Base-by-base conservation (phyloP, 441 rosid species). In the Croton setiger region DNA sequence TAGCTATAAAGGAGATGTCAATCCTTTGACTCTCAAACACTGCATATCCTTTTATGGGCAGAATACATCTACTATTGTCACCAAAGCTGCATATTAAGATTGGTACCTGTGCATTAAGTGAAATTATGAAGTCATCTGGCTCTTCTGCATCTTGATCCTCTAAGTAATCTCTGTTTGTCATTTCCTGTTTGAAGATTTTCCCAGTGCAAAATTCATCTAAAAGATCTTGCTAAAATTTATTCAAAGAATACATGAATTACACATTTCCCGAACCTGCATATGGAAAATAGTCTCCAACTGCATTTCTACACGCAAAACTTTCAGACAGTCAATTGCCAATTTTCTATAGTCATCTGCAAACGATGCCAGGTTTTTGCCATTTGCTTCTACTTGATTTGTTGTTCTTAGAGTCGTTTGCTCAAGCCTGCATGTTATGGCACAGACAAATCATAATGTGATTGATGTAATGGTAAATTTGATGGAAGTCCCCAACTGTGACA, bases 121-220 rank as follows among this genome's bases (percentile, higher is more conserved):
- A 85, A 80, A 93, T 85, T 53, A 96, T 82, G 67, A 89, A 96
- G 83, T 93, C 94, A 71, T 96, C 99, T 7, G 99, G 99, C 84
- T 96, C 99, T 82, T 96, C 98, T 5, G 97, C 93, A 78, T 96
- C 97, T 70, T 87, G 93, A 77, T 93, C 97, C 74, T 92, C 99
- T 72, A 89, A 66, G 81, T 96, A 96, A 63, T 89, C 98, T 83
- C 96, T 88, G 72, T 73, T 77, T 21, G 89, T 79, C 99, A 93
- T 93, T 84, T 93, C 96, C 99, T 96, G 79, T 85, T 79, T 61
- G 69, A 66, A 62, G 48, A 57, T 58, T 74, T 58, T 72, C 70
- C 36, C 64, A 57, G 56, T 18, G 54, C 67, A 60, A 20, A 68
- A 66, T 64, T 63, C 60, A 67, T 56, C 23, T 43, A 18, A 70